These are phyloP conservation scores for Pedinophyceae sp. DNA, from an alignment of 139 green algal species.

Conservation along the genomic window DNA sequence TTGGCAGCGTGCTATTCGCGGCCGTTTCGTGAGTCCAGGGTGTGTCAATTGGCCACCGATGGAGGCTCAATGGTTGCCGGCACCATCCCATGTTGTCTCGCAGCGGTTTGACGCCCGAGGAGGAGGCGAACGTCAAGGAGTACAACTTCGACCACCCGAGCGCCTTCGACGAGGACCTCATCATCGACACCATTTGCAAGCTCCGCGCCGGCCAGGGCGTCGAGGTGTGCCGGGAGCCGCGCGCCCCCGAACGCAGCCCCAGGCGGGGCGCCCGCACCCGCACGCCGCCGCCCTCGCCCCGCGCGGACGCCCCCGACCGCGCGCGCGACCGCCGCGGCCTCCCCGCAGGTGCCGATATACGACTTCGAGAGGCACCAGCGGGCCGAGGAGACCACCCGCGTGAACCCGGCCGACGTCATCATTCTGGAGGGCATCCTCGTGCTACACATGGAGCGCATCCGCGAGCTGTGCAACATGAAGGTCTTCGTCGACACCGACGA, in stretches of 20 bases:
- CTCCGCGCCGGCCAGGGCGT: conserved; percentile 11
- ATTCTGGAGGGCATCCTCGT: conserved; percentile 95
- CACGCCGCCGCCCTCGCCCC: too few species aligned
- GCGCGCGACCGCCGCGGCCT: too few species aligned
- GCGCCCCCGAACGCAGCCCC: too few species aligned
- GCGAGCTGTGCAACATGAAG: conserved; percentile 83
- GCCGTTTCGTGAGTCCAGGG: too few species aligned
- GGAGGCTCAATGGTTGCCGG: too few species aligned
- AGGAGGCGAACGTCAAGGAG: conserved; percentile 33
- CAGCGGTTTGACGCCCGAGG: too few species aligned
- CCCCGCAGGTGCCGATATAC: conserved; percentile 86
- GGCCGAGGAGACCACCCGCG: conserved; percentile 20
- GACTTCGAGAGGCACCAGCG: conserved; percentile 80
- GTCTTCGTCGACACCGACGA: conserved; percentile 38
- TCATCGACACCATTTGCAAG: conserved; percentile 25
- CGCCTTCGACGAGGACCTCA: conserved; percentile 54
- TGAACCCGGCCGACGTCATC: conserved; percentile 84
- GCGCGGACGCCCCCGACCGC: too few species aligned
- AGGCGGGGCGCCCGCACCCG: too few species aligned
- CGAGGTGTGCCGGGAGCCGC: too few species aligned
- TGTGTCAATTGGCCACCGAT: too few species aligned
- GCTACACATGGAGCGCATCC: conserved; percentile 61
- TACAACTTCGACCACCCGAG: conserved; percentile 94
- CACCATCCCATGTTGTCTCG: too few species aligned
- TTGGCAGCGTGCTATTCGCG: too few species aligned